These are phyloP conservation scores for Phytophthora sp. DNA, from an alignment of 352 stramenopile genomes.

Conservation along the genomic window DNA sequence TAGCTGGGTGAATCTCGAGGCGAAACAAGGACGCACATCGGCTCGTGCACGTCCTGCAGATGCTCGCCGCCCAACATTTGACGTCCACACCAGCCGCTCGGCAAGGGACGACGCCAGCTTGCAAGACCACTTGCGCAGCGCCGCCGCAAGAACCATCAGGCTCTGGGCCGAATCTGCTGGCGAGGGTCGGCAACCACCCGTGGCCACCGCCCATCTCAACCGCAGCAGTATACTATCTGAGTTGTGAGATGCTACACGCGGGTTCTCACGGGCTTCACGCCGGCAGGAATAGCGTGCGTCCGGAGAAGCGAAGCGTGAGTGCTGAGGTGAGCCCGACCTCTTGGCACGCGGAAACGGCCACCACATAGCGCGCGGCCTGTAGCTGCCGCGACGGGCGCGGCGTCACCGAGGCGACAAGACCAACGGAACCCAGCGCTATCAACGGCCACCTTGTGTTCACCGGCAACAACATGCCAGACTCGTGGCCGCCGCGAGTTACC, in stretches of 20 bases:
- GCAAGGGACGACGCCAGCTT: not conserved
- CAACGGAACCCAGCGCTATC: not conserved
- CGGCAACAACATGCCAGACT: too few relatives aligned
- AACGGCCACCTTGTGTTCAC: too few relatives aligned
- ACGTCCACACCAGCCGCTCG: not conserved
- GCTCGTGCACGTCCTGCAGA: not conserved
- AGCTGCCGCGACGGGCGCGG: conserved; percentile 3
- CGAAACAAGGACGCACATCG: too few relatives aligned
- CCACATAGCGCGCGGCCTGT: not conserved
- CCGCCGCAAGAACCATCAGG: conserved; percentile 1
- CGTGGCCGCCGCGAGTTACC: too few relatives aligned
- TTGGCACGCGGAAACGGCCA: not conserved
- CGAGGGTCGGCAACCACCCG: not conserved
- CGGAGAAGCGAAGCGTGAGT: conserved; percentile 8
- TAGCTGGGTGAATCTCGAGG: too few relatives aligned
- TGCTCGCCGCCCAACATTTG: not conserved
- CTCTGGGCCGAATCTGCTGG: not conserved
- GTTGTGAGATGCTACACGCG: conserved; percentile 14
- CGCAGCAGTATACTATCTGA: not conserved
- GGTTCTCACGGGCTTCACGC: conserved; percentile 17
- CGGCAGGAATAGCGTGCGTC: conserved; percentile 11
- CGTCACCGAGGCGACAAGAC: not conserved
- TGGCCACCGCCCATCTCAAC: conserved; percentile 11
- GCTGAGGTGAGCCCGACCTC: not conserved
- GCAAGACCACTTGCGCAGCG: not conserved